Evolutionary conservation across 2,329 filamentous ascomycete species (phyloP), one percentile per base, ranked within the genome.

Genomic region (Cryphonectria naterciae): DNA sequence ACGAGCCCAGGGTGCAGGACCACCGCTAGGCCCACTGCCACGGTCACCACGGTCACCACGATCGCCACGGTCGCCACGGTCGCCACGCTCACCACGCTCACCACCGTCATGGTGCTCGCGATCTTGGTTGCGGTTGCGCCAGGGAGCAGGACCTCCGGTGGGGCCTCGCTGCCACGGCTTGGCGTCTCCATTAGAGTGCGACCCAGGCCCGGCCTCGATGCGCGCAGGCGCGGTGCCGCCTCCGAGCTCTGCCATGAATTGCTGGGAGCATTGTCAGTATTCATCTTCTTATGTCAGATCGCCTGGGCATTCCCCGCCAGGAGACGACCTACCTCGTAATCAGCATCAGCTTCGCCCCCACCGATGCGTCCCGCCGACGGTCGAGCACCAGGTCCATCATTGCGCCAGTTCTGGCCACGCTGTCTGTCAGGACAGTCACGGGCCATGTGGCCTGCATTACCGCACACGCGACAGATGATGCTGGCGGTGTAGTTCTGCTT

Each of bases 401-500:
- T 97, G 77, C 96, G 94, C 93, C 94, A 98, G 81, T 93, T 95
- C 62, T 91, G 90, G 77, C 96, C 96, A 79, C 93, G 91, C 84
- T 96, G 93, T 79, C 96, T 88, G 79, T 99, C 96, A 62, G 95
- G 94, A 88, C 96, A 99, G 83, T 99, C 96, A 77, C 95, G 92
- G 76, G 95, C 96, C 94, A 99, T 98, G 78, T 99, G 96, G 28
- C 96, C 96, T 75, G 96, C 95, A 80, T 98, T 98, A 76, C 96
- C 96, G 84, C 96, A 99, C 77, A 98, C 93, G 77, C 95, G 95
- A 84, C 96, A 99, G 79, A 99, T 98, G 80, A 99, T 98, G 83
- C 94, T 98, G 77, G 96, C 95, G n/a, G 96, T 99, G 83, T 92
- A 98, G 84, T 99, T 99, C 80, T 95, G 93, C 81, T 96, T 93